A percentile compares a stretch with the other conserved stretches of the same genome.
Conservation (phyloP, 306 rosid species). For the Cucurbita argyrosperma region DNA sequence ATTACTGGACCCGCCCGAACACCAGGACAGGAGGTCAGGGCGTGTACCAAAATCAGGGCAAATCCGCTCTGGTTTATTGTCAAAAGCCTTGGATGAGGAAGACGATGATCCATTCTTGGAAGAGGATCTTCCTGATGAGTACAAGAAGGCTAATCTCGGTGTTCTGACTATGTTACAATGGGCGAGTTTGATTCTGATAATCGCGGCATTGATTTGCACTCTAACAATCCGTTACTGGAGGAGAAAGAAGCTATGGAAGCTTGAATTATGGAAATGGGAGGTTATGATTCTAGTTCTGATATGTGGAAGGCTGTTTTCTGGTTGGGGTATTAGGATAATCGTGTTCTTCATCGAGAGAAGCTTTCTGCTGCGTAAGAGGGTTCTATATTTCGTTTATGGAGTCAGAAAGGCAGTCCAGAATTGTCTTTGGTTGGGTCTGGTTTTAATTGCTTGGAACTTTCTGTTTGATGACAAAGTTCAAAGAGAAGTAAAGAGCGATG, state of each 20-base stretch:
- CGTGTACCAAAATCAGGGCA: constrained; percentile 42
- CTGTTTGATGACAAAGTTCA: constrained; percentile 57
- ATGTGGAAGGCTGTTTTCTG: constrained; percentile 75
- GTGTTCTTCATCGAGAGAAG: constrained; percentile 71
- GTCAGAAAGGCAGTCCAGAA: constrained; percentile 60
- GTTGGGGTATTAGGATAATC: constrained; percentile 42
- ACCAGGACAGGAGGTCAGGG: constrained; percentile 26
- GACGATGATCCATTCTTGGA: constrained; percentile 70
- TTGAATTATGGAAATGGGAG: constrained; percentile 77
- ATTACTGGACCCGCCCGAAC: constrained; percentile 64
- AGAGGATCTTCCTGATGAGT: constrained; percentile 57
- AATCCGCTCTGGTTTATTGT: constrained; percentile 37
- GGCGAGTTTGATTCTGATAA: constrained; percentile 50
- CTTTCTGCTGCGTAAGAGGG: constrained; percentile 55
- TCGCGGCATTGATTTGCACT: constrained; percentile 30
- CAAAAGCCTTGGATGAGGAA: constrained; percentile 33
- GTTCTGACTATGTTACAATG: constrained; percentile 41
- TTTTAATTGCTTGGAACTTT: constrained; percentile 63
- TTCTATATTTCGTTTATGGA: constrained; percentile 75
- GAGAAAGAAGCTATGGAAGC: constrained; percentile 33
- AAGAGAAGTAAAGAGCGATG: constrained; percentile 30
- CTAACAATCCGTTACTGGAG: constrained; percentile 22
- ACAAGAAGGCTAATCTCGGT: constrained; percentile 21
- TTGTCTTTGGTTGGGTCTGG: constrained; percentile 73
- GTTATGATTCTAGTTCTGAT: constrained; percentile 58